Percentiles rank a stretch among this genome's conserved stretches.
Conservation (phyloP, 2,329 filamentous ascomycete genomes). For the Monosporascus sp. region DNA sequence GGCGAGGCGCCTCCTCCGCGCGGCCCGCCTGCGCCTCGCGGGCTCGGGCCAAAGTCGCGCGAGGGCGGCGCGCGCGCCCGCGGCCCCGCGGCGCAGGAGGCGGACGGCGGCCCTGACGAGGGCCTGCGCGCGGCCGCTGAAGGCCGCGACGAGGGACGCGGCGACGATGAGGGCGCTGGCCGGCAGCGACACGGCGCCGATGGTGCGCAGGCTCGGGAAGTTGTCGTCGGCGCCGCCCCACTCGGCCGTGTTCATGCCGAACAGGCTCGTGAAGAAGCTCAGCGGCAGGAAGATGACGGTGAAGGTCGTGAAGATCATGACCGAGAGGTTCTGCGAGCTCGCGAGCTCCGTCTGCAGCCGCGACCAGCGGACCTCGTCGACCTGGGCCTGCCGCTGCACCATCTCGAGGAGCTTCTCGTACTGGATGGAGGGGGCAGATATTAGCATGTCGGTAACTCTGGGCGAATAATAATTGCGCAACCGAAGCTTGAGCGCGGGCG, state of each 20-base stretch:
- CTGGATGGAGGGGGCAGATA: slow-evolving; percentile 17
- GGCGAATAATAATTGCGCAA: slow-evolving; percentile 26
- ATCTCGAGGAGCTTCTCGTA: slow-evolving; percentile 63
- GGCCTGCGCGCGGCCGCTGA: slow-evolving; percentile 42
- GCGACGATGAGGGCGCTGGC: slow-evolving; percentile 44
- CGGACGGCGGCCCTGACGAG: slow-evolving; percentile 22
- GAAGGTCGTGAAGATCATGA: slow-evolving; percentile 62
- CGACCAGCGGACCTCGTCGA: slow-evolving; percentile 60
- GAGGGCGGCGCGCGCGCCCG: slow-evolving; percentile 10
- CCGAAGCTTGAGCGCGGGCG: slow-evolving; percentile 3
- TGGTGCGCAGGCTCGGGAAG: slow-evolving; percentile 37
- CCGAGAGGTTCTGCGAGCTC: slow-evolving; percentile 54
- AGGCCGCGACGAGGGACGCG: slow-evolving; percentile 49
- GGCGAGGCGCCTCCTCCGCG: not conserved
- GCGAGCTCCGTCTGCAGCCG: slow-evolving; percentile 59
- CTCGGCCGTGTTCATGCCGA: slow-evolving; percentile 60
- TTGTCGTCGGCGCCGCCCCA: slow-evolving; percentile 46
- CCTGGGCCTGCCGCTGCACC: slow-evolving; percentile 61
- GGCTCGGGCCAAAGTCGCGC: slow-evolving; percentile 22
- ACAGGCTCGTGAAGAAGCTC: slow-evolving; percentile 60
- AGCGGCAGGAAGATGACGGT: slow-evolving; percentile 60
- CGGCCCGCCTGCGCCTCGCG: slow-evolving; percentile 10
- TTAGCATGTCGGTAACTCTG: not conserved
- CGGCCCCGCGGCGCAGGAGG: slow-evolving; percentile 1
- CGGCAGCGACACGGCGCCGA: slow-evolving; percentile 45